Percentiles rank a stretch among this genome's conserved stretches.
phyloP scores from a whole-genome alignment of 768 basidiomycete species.

The Rhodotorula kratochvilovae region DNA sequence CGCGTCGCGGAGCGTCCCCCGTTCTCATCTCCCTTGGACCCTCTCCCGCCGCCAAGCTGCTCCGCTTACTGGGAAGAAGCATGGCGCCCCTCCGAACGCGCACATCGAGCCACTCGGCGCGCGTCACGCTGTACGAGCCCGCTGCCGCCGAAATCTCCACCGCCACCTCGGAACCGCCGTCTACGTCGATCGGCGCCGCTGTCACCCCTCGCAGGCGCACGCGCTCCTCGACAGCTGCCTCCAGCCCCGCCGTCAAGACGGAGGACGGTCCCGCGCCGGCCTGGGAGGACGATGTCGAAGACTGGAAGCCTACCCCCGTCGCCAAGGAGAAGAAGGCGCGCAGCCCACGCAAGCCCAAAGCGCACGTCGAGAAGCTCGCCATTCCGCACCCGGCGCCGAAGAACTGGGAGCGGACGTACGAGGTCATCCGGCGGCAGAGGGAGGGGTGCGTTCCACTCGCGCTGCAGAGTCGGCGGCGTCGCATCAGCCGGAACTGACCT shows the following conservation, averaged over 20 bases:
- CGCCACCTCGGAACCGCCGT: not conserved
- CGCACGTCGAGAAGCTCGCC: slow-evolving; percentile 50
- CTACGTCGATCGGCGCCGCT: not conserved
- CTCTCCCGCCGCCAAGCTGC: not conserved
- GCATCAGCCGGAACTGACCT: slow-evolving; percentile 6
- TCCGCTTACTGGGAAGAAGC: not conserved
- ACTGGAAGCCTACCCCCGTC: not conserved
- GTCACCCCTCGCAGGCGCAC: not conserved
- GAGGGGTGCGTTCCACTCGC: not conserved
- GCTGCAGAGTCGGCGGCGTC: not conserved
- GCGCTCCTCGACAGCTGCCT: not conserved
- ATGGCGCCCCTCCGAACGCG: slow-evolving; percentile 23
- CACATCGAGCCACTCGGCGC: slow-evolving; percentile 8
- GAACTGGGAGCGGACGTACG: slow-evolving; percentile 66
- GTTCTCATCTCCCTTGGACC: not conserved
- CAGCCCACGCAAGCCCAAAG: slow-evolving; percentile 56
- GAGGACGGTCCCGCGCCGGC: not conserved
- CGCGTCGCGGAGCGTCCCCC: no score
- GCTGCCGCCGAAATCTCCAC: not conserved
- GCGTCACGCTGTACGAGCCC: slow-evolving; percentile 26
- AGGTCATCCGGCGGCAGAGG: slow-evolving; percentile 44
- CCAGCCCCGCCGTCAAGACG: not conserved
- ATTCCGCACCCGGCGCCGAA: slow-evolving; percentile 65
- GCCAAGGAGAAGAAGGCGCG: not conserved
- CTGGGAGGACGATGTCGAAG: not conserved